phyloP scores from a whole-genome alignment of 495 filamentous ascomycete genomes.

The Penicillium taxi region DNA sequence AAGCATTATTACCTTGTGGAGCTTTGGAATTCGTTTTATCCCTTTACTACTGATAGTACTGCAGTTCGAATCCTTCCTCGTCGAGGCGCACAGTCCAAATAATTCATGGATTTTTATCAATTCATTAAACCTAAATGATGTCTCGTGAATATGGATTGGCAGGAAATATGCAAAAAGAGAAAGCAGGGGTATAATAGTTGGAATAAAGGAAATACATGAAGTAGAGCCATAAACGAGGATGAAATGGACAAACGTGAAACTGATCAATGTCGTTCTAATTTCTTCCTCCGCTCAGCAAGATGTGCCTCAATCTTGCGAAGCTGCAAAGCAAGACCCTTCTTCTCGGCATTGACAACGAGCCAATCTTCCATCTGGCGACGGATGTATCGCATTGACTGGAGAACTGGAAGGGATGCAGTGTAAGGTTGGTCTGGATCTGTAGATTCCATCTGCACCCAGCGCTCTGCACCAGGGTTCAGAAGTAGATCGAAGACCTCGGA shows the following conservation, averaged over 20 bases:
- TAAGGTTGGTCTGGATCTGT: background rate
- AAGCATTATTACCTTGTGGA: too few relatives aligned
- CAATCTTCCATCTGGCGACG: conserved; percentile 78
- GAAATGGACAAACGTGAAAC: background rate
- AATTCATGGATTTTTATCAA: too few relatives aligned
- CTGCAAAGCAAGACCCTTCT: conserved; percentile 53
- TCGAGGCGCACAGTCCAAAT: too few relatives aligned
- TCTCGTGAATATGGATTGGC: too few relatives aligned
- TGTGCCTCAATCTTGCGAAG: conserved; percentile 58
- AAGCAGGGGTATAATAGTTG: too few relatives aligned
- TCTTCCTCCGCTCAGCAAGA: conserved; percentile 60
- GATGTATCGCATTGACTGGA: conserved; percentile 54
- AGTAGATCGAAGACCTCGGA: conserved; percentile 72
- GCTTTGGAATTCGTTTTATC: too few relatives aligned
- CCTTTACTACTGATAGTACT: too few relatives aligned
- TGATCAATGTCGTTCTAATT: conserved; percentile 26
- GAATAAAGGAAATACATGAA: too few relatives aligned
- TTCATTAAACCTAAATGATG: too few relatives aligned
- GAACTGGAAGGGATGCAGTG: conserved; percentile 40
- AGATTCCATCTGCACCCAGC: conserved; percentile 43
- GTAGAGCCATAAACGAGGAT: too few relatives aligned
- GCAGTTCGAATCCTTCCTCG: too few relatives aligned
- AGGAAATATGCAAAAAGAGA: too few relatives aligned
- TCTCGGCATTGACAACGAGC: conserved; percentile 74
- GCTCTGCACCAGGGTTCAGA: conserved; percentile 61